Conservation (phyloP, 2,329 filamentous ascomycete genomes). For the Dryadomyces quercivorus region DNA sequence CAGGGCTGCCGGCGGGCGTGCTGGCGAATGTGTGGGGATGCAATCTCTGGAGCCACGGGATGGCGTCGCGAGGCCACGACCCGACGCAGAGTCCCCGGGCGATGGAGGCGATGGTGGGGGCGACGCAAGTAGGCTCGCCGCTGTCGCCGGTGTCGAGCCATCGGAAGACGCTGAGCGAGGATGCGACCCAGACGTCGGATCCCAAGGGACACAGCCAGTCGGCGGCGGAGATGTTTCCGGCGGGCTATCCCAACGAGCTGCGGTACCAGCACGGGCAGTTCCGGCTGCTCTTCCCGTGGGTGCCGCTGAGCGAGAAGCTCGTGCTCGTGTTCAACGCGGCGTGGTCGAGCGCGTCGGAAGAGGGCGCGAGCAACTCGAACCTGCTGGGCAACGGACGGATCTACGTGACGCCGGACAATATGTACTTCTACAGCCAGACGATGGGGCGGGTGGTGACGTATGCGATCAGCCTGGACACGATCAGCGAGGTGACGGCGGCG, state of each 20-base stretch:
- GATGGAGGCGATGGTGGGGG: constrained; percentile 10
- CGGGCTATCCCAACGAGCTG: constrained; percentile 69
- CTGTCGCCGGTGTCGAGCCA: constrained; percentile 14
- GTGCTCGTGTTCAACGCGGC: constrained; percentile 87
- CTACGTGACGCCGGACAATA: constrained; percentile 74
- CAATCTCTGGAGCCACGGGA: constrained; percentile 51
- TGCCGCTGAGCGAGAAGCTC: constrained; percentile 65
- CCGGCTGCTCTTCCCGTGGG: constrained; percentile 75
- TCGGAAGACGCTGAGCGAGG: constrained; percentile 32
- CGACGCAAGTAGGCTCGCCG: background rate
- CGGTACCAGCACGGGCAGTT: constrained; percentile 89
- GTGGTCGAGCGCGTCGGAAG: constrained; percentile 50
- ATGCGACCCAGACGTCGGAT: constrained; percentile 22
- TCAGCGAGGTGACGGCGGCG: constrained; percentile 81
- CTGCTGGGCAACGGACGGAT: constrained; percentile 63
- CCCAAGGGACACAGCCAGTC: background rate
- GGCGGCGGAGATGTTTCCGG: constrained; percentile 53
- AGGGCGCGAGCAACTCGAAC: constrained; percentile 27
- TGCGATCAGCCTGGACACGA: constrained; percentile 58
- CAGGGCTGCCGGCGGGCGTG: constrained; percentile 69
- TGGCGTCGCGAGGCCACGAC: constrained; percentile 4
- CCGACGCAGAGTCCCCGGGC: constrained; percentile 9
- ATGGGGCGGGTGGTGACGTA: constrained; percentile 83
- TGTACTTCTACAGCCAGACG: constrained; percentile 96
- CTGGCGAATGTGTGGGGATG: constrained; percentile 93